Base-by-base conservation (phyloP, 495 filamentous ascomycete genomes). In the Lichenothelia convexa region DNA sequence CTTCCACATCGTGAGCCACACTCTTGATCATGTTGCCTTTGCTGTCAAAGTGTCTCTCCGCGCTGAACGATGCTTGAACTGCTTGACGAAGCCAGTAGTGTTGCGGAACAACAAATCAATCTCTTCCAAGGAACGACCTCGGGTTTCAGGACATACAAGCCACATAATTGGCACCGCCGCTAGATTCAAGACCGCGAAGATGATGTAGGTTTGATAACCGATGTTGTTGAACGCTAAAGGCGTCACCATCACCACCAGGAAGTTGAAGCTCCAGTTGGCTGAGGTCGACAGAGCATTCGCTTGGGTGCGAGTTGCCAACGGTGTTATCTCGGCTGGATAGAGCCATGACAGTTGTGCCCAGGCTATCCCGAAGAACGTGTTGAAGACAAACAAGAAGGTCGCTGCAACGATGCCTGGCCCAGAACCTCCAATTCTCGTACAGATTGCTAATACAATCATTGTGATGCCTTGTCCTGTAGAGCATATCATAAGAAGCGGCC, bases 71-170 rank as follows among this genome's bases (percentile, higher is more conserved):
- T n/a, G n/a, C n/a, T n/a, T n/a, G n/a, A n/a, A n/a, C n/a, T n/a
- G n/a, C n/a, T n/a, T n/a, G n/a, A n/a, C n/a, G n/a, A n/a, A n/a
- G n/a, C n/a, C n/a, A n/a, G n/a, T n/a, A n/a, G n/a, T n/a, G n/a
- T n/a, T n/a, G n/a, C n/a, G n/a, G n/a, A n/a, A n/a, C n/a, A n/a
- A n/a, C n/a, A n/a, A n/a, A n/a, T n/a, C n/a, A n/a, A 71, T 72
- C n/a, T 68, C 67, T 39, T 73, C 71, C 6, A 75, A 51, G n/a
- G 57, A 63, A 5, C 68, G 61, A 32, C 66, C 64, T 1, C 61
- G 55, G 3, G 69, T 73, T 49, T 75, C 71, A 0, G 70, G 70
- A 44, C 67, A 73, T 49, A 75, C 64, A 42, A 73, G 68, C 53
- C 71, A 74, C 8, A 73, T 68, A 3, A 47, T 57, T 0, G 54